These are phyloP conservation scores for Penicillium lagena DNA, from an alignment of 495 filamentous ascomycete genomes.

Conservation along the genomic window DNA sequence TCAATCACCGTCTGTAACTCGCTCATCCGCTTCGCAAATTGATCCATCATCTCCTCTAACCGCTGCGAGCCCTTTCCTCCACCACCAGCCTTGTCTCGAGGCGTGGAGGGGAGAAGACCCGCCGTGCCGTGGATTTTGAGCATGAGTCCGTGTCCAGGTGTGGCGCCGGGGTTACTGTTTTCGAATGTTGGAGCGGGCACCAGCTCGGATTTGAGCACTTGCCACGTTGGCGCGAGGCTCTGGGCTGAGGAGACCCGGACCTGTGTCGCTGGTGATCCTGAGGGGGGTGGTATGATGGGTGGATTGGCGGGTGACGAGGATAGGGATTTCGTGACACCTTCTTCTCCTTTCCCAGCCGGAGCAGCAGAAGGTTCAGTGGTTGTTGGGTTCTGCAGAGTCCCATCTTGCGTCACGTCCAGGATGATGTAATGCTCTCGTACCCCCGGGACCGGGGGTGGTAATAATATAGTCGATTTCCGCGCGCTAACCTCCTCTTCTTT, in stretches of 20 bases:
- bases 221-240: slow-evolving; percentile 47
- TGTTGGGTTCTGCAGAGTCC: background rate
- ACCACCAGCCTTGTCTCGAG: slow-evolving; percentile 15
- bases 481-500: no score
- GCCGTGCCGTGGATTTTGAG: slow-evolving; percentile 57
- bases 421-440: slow-evolving; percentile 38
- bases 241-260: slow-evolving; percentile 41
- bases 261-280: slow-evolving; percentile 16
- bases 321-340: slow-evolving; percentile 7
- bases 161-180: slow-evolving; percentile 30
- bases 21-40: slow-evolving; percentile 62
- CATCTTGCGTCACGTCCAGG: slow-evolving; percentile 32
- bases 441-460: slow-evolving; percentile 34
- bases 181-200: slow-evolving; percentile 54
- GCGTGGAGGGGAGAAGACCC: slow-evolving; percentile 21
- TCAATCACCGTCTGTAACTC: slow-evolving; percentile 42
- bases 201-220: slow-evolving; percentile 43
- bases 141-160: slow-evolving; percentile 47
- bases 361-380: slow-evolving; percentile 2
- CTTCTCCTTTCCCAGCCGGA: background rate
- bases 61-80: slow-evolving; percentile 29
- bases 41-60: slow-evolving; percentile 51
- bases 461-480: slow-evolving; percentile 11
- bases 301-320: slow-evolving; percentile 14
- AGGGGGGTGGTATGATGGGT: slow-evolving; percentile 19